phyloP scores from a whole-genome alignment of 2,329 filamentous ascomycete genomes.

The Lasiodiplodia hormozganensis region DNA sequence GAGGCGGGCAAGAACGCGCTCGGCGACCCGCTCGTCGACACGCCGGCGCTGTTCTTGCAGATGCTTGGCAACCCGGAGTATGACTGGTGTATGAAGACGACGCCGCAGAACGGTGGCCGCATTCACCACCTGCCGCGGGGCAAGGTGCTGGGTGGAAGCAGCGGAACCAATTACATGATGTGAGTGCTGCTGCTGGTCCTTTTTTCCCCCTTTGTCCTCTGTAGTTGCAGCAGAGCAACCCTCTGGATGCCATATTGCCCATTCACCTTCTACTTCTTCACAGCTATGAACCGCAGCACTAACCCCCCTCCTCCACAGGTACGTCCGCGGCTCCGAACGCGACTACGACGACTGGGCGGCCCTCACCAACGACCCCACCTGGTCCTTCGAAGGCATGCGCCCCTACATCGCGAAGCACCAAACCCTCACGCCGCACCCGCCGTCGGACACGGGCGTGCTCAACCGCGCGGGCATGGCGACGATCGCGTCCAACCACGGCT shows the following conservation, averaged over 20 bases:
- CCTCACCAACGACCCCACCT: conserved; percentile 38
- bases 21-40: conserved; percentile 39
- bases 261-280: not conserved
- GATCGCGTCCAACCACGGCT: conserved; percentile 44
- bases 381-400: conserved; percentile 55
- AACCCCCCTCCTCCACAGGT: conserved; percentile 37
- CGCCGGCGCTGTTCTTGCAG: conserved; percentile 17
- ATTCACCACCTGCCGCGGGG: conserved; percentile 33
- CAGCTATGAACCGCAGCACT: not conserved
- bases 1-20: conserved; percentile 35
- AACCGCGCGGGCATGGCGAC: conserved; percentile 41
- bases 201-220: not conserved
- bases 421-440: conserved; percentile 40
- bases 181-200: not conserved
- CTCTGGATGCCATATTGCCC: no score
- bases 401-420: conserved; percentile 53
- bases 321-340: conserved; percentile 38
- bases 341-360: conserved; percentile 33
- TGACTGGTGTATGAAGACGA: conserved; percentile 45
- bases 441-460: conserved; percentile 35
- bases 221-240: not conserved
- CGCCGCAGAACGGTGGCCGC: conserved; percentile 34
- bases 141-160: conserved; percentile 47
- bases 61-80: conserved; percentile 39
- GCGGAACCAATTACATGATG: conserved; percentile 39